phyloP scores from a whole-genome alignment of 139 green algal genomes.

The Micractinium sp. region DNA sequence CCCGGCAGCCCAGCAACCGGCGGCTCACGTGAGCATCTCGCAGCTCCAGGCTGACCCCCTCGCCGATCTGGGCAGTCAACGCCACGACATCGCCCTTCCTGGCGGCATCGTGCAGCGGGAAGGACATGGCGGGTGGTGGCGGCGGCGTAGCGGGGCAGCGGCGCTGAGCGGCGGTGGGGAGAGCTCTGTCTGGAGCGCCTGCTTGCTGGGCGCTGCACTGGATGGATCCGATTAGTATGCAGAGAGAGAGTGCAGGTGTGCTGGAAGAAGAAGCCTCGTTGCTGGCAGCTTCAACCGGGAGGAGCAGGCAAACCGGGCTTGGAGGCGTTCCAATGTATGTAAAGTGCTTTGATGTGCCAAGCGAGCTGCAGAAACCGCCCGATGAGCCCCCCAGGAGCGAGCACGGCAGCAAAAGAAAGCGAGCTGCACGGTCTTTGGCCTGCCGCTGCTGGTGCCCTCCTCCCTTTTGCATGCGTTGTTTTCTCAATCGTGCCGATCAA shows the following conservation, averaged over 20 bases:
- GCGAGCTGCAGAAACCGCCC: not conserved
- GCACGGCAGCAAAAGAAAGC: not conserved
- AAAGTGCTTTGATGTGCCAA: not conserved
- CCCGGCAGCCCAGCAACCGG: not conserved
- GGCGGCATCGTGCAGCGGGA: constrained; percentile 61
- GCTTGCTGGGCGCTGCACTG: not conserved
- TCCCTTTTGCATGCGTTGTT: not conserved
- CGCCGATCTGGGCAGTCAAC: constrained; percentile 30
- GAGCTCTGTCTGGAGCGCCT: too few relatives aligned
- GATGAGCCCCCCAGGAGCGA: not conserved
- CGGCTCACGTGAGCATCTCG: constrained; percentile 47
- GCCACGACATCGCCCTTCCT: constrained; percentile 49
- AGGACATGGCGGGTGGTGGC: constrained; percentile 14
- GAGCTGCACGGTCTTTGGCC: not conserved
- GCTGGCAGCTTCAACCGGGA: too few relatives aligned
- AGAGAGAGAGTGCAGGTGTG: too few relatives aligned
- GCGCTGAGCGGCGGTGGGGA: not conserved
- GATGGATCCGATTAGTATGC: not conserved
- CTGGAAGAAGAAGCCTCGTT: too few relatives aligned
- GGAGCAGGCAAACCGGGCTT: too few relatives aligned
- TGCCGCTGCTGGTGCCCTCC: not conserved
- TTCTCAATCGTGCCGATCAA: not conserved
- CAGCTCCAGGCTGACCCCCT: constrained; percentile 48
- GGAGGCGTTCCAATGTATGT: not conserved
- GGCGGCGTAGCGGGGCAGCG: not conserved